Base-by-base conservation (phyloP, 257 asterid species). In the Solanum neorickii region DNA sequence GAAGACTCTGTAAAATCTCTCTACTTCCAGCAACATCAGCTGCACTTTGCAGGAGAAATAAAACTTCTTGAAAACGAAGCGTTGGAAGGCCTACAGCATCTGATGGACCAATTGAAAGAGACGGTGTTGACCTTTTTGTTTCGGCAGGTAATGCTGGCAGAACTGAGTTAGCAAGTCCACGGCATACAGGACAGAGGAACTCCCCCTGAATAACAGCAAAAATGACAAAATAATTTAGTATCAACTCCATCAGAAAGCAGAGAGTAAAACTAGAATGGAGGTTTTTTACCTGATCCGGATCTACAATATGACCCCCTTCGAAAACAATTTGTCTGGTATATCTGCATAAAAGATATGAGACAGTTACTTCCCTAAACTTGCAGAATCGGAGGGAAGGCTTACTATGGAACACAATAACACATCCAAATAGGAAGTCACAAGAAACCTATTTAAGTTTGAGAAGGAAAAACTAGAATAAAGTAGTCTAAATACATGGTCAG, bases 161-260 rank as follows among this genome's bases (percentile, higher is more conserved):
- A 77, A 94, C 95, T 66, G 97, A 94, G 86, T 97, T 96, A 72
- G 99, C 96, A 89, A 97, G 96, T 72, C 99, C 99, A 35, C 99
- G 95, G 86, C 99, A 97, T 78, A 96, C 99, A 20, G 99, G 99
- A 92, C 99, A 97, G 83, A 97, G 98, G 92, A 97, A 96, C 91
- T 97, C 99, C 87, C 99, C 99, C 99, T 97, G 90, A 87, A 82
- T 89, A 89, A 86, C 23, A 84, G 88, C 29, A 88, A 46, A 87
- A 88, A 77, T 44, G 37, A 77, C 89, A 89, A 84, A 86, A 56
- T 37, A 82, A 87, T 85, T 62, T 27, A 83, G 42, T 35, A 49
- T 82, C 44, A 86, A 68, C 35, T 83, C 87, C 84, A 49, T 82
- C 68, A 31, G 85, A 85, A 82, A 88, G 69, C 83, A 88, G 80